Conservation (phyloP, 2,329 filamentous ascomycete species). For the Cladosporium sp. region DNA sequence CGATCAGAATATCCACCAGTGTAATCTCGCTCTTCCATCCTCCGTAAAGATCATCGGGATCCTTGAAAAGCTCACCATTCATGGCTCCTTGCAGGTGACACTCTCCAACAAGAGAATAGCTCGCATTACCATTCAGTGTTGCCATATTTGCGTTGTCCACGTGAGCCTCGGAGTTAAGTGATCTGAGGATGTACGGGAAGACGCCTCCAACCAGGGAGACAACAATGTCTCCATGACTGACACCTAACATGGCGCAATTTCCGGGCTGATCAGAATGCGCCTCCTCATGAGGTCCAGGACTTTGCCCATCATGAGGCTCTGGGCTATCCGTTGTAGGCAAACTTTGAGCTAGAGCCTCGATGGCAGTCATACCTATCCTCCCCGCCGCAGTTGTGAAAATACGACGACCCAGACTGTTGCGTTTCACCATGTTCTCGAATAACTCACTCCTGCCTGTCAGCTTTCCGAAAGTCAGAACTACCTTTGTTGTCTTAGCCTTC, state of each 20-base stretch:
- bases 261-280: too few species aligned
- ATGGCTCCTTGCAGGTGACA: conserved; percentile 13
- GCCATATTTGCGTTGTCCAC: background rate
- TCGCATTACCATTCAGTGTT: background rate
- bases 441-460: background rate
- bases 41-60: background rate
- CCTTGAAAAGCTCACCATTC: conserved; percentile 9
- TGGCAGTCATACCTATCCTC: conserved; percentile 10
- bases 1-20: conserved; percentile 5
- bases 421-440: background rate
- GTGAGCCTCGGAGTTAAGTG: background rate
- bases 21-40: conserved; percentile 2
- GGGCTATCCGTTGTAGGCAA: too few species aligned
- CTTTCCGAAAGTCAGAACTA: background rate
- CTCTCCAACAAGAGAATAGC: conserved; percentile 9
- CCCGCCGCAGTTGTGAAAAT: conserved; percentile 1
- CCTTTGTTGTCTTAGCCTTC: background rate
- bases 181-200: conserved; percentile 10
- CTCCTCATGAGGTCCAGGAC: too few species aligned
- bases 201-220: conserved; percentile 13
- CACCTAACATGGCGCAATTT: background rate
- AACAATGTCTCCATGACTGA: conserved; percentile 4
- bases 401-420: conserved; percentile 9
- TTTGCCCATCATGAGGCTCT: too few species aligned
- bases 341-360: background rate